Base-by-base conservation (phyloP, 495 filamentous ascomycete genomes). In the Annulohypoxylon maeteangense region DNA sequence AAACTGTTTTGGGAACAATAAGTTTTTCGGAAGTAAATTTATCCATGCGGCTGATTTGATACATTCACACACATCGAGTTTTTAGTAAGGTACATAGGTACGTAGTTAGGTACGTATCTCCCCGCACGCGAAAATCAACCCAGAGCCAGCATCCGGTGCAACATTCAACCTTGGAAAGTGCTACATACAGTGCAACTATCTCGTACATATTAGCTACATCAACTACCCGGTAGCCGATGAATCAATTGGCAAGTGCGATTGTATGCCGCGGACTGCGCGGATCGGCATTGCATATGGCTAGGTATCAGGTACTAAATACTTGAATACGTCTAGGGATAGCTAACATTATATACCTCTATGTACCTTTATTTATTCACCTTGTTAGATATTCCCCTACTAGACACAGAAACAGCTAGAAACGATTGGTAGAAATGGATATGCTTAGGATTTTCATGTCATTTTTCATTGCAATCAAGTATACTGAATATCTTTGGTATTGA, bases 21-120 rank as follows among this genome's bases (percentile, higher is more conserved):
- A 27, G n/a, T 34, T 20, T 44, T 6, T 67, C 72, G 72, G 75
- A 75, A 69, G 25, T 29, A 70, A 54, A 31, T 74, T 76, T 69
- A 38, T 70, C 75, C 72, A 70, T 64, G 62, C 18, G 51, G 66
- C 56, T 65, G 44, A 65, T 47, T n/a, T n/a, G 23, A 32, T 31
- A n/a, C 36, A 40, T 7, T 36, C 12, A 40, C n/a, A 12, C 10
- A 14, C 36, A 14, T 44, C 40, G 40, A 44, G 22, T 5, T 34
- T 31, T 11, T 51, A 51, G 20, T 31, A 44, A 48, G 47, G 67
- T 59, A 59, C 60, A 11, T 53, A 20, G 4, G n/a, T 51, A 51
- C 27, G 22, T 23, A 51, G 40, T 11, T 42, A 7, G 7, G 14
- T 44, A 44, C 40, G 45, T 29, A 51, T 3, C 23, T 12, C 47